Evolutionary conservation across 192 early-diverging fungal genomes (phyloP).

Genomic region (Mortierella alpina): DNA sequence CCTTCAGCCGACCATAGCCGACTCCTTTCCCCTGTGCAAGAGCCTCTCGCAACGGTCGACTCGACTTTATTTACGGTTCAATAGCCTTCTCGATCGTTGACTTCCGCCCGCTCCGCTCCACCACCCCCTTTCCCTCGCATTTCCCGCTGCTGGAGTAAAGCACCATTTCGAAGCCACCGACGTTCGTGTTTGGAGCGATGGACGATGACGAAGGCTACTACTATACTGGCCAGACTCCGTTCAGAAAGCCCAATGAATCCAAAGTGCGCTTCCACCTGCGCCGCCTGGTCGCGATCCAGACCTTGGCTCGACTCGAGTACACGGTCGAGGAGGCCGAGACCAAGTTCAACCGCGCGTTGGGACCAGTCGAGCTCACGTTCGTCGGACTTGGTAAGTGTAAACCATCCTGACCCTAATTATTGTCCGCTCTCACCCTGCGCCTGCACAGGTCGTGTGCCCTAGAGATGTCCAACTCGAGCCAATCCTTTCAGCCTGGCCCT

Average conservation of each 20-base stretch:
- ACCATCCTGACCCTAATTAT: no score
- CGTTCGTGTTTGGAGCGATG: conserved; percentile 39
- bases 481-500: no score
- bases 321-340: conserved; percentile 42
- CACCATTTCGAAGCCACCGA: conserved; percentile 36
- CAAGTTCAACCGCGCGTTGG: conserved; percentile 48
- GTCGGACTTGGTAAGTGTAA: conserved; percentile 40
- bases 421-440: neutral
- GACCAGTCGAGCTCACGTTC: conserved; percentile 47
- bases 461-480: no score
- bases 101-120: neutral
- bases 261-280: conserved; percentile 31
- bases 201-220: conserved; percentile 54
- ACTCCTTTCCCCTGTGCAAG: no score
- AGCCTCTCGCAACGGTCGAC: no score
- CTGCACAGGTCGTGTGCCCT: neutral
- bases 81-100: no score
- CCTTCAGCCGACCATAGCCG: no score
- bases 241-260: conserved; percentile 48
- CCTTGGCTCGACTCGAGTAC: conserved; percentile 43
- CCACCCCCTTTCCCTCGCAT: neutral
- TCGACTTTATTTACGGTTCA: no score
- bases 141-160: neutral
- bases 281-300: conserved; percentile 44
- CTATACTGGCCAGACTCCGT: conserved; percentile 53